Base-by-base conservation (phyloP, 2,329 filamentous ascomycete genomes). In the Claviceps sorghi region DNA sequence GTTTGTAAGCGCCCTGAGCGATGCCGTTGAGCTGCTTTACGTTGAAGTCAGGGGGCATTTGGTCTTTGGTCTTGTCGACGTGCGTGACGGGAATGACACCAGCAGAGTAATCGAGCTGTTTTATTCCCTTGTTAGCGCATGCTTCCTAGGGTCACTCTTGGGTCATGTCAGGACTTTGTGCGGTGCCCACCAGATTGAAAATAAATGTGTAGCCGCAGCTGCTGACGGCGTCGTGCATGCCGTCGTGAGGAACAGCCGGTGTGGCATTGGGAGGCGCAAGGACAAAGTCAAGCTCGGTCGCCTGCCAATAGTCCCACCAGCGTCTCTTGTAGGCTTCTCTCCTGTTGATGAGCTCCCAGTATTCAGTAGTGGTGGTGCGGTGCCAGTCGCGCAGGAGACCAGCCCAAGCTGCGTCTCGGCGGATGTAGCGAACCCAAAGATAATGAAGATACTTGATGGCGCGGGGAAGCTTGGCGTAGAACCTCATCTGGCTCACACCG, bases 181-280 rank as follows among this genome's bases (percentile, higher is more conserved):
- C n/a, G 40, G 29, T 38, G 22, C 49, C 67, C 70, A 86, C 83
- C 61, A 96, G 58, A 61, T 96, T 96, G 72, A 93, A 97, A 52
- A 95, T 69, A 64, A 96, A 95, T 0, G 90, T 96, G 63, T 97
- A 96, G 1, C 88, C 89, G 61, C 90, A 96, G 58, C 83, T 88
- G 56, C 84, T 86, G 45, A 93, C 82, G 2, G 88, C 88, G 60
- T 91, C 83, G 58, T 80, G 79, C 88, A 95, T 96, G 0, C 82
- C 89, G 47, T 83, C 80, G 64, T 95, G 89, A 1, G 89, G 89
- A 3, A 95, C 79, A 0, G 90, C 90, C 1, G 90, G 89, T 0
- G 88, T 95, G 0, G 90, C 88, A 65, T 96, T 95, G 0, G 84
- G 88, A n/a, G 86, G 85, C 10, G 85, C 82, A 36, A 96, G 68